Evolutionary conservation across 495 filamentous ascomycete species (phyloP).

Genomic region (Trichoderma gamsii): DNA sequence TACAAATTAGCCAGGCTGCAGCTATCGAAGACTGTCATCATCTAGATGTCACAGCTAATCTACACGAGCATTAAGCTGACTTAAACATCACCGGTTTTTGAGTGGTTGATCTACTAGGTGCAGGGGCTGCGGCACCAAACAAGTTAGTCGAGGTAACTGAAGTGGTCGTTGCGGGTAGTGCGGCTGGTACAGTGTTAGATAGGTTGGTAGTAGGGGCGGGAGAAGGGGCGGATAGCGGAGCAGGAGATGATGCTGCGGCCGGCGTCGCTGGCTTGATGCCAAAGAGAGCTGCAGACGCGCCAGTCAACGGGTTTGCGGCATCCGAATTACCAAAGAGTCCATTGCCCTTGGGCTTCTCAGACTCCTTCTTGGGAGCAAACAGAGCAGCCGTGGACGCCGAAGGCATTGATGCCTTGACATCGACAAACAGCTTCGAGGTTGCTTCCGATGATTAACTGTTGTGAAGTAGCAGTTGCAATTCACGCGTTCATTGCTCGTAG

Average conservation of each 20-base stretch:
- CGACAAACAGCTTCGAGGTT: conserved; percentile 11
- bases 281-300: conserved; percentile 6
- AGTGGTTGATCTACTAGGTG: conserved; percentile 17
- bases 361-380: conserved; percentile 18
- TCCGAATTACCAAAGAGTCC: conserved; percentile 34
- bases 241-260: conserved; percentile 20
- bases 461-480: too few relatives aligned
- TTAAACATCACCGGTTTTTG: too few relatives aligned
- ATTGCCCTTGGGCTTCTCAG: conserved; percentile 24
- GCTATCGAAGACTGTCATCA: background rate
- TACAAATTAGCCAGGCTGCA: background rate
- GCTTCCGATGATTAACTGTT: too few relatives aligned
- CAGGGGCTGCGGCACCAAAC: conserved; percentile 27
- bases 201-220: conserved; percentile 36
- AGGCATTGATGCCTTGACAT: background rate
- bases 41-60: background rate
- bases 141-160: conserved; percentile 16
- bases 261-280: conserved; percentile 7
- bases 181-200: conserved; percentile 32
- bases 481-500: too few relatives aligned
- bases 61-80: too few relatives aligned
- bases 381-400: conserved; percentile 10
- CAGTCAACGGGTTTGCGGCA: conserved; percentile 17
- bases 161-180: conserved; percentile 18
- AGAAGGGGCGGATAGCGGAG: conserved; percentile 32